Percentiles rank a stretch among this genome's conserved stretches.
Conservation (phyloP, 164 flowering plant genomes). For the Hamamelis virginiana region DNA sequence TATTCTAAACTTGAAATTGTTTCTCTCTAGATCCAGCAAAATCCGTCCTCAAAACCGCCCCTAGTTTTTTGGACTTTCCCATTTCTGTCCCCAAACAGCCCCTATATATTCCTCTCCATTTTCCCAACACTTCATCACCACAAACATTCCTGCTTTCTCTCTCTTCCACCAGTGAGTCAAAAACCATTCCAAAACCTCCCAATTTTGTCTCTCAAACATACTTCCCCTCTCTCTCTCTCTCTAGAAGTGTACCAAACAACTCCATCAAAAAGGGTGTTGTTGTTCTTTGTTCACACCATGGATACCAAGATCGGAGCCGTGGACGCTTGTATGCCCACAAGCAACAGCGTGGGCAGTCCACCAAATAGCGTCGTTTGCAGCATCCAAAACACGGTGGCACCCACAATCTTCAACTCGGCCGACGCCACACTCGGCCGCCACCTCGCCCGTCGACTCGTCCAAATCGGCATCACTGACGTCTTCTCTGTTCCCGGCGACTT, state of each 20-base stretch:
- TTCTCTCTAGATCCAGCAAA: no score
- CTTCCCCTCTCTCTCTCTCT: neutral
- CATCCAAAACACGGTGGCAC: constrained; percentile 18
- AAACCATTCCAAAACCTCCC: neutral
- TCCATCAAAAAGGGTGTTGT: neutral
- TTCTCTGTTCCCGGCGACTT: constrained; percentile 96
- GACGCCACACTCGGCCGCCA: constrained; percentile 85
- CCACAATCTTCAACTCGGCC: constrained; percentile 16
- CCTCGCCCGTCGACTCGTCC: constrained; percentile 83
- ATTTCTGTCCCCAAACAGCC: no score
- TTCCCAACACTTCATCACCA: neutral
- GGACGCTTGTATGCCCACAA: constrained; percentile 16
- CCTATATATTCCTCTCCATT: neutral
- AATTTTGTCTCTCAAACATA: neutral
- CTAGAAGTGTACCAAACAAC: neutral
- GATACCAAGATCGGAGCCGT: constrained; percentile 26
- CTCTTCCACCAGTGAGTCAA: neutral
- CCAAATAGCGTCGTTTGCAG: constrained; percentile 17
- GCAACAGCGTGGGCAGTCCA: constrained; percentile 24
- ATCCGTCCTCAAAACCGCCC: constrained; percentile 1
- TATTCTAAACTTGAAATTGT: no score
- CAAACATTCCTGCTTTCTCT: neutral
- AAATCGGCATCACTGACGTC: constrained; percentile 69
- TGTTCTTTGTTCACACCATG: constrained; percentile 14
- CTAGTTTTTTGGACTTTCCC: neutral